Evolutionary conservation across 1,284 basidiomycete species (phyloP).

Genomic region (Cerioporus squamosus): DNA sequence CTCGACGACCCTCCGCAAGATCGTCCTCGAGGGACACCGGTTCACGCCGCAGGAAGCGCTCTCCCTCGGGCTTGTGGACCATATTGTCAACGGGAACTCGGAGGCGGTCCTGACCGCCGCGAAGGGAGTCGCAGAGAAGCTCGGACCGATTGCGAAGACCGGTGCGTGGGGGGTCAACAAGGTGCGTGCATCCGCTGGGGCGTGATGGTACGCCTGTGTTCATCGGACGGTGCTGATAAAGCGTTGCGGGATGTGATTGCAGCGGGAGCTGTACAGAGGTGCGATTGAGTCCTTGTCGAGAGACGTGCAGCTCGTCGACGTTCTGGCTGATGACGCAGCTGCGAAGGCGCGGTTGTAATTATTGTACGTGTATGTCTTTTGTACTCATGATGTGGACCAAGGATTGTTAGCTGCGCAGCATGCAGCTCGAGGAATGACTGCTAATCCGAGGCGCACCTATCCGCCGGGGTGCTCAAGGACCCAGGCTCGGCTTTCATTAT

Average conservation of each 20-base stretch:
- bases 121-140: conserved; percentile 55
- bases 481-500: no score
- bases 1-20: conserved; percentile 68
- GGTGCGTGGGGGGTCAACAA: conserved; percentile 76
- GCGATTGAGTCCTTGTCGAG: conserved; percentile 38
- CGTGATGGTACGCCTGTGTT: neutral
- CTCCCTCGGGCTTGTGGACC: conserved; percentile 73
- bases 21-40: conserved; percentile 83
- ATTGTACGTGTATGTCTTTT: no score
- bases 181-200: conserved; percentile 28
- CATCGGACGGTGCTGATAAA: neutral
- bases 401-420: neutral
- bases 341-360: conserved; percentile 39
- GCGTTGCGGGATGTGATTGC: conserved; percentile 1
- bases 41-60: conserved; percentile 81
- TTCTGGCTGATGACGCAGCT: conserved; percentile 35
- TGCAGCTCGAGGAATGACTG: no score
- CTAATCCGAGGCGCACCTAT: no score
- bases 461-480: no score
- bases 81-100: conserved; percentile 58
- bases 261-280: conserved; percentile 47
- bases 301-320: conserved; percentile 28
- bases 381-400: neutral
- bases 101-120: conserved; percentile 66
- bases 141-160: conserved; percentile 50